Evolutionary conservation across 129 eudicot genomes (phyloP), one percentile per base, ranked within the genome.

Genomic region (Oenanthe sinensis): DNA sequence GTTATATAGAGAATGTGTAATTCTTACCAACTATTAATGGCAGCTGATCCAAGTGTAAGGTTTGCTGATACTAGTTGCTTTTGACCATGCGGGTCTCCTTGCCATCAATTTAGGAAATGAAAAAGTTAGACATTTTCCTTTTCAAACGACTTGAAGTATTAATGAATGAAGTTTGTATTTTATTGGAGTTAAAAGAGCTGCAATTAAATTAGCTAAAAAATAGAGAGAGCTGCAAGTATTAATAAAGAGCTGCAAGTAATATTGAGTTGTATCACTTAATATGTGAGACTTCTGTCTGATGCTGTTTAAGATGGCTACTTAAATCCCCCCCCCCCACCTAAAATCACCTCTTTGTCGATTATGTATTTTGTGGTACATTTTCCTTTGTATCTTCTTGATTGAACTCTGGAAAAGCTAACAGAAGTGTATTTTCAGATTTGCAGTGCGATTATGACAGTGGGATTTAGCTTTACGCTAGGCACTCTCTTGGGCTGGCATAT

Each of bases 401-500:
- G 10, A 8, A 24, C 77, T 45, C 1, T 1, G 22, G 52, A 19
- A 75, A 24, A 28, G 68, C 47, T 49, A 62, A 52, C 40, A 33
- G 28, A 50, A 50, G 2, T 82, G 44, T 63, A 24, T 80, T 60
- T 80, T 73, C 91, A 93, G 98, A 78, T 91, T 75, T 81, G 84
- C 50, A 84, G 84, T 0, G 97, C 90, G 37, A 49, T 55, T 9
- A 46, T 82, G 89, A 80, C 81, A 75, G 54, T 85, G 62, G 86
- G 86, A 52, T 82, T 93, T 83, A 81, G 87, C 83, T 68, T 91
- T 76, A 85, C 88, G 39, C 84, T 91, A 15, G 92, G 89, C 81
- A 86, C 87, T 71, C 90, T 93, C 54, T 83, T 91, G 81, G 84
- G 90, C 67, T 93, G 97, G 97, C 91, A 91, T 81, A 73, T 93